Evolutionary conservation across 2,329 filamentous ascomycete genomes (phyloP).

Genomic region (Juglanconis oblonga): DNA sequence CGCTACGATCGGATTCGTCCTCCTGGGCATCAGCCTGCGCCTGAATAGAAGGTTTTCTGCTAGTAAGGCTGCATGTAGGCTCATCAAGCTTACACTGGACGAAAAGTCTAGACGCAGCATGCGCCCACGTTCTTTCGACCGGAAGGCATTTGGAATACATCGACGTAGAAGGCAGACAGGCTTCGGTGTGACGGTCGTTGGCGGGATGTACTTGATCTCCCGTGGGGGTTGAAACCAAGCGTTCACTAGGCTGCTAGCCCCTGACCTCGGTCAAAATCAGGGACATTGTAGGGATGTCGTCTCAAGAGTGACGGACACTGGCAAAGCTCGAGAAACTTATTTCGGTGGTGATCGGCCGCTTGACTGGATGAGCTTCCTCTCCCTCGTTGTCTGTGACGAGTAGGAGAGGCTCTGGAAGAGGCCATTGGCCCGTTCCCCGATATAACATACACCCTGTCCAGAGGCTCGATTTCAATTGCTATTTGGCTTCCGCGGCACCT

Average conservation of each 20-base stretch:
- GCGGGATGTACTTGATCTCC: too few species aligned
- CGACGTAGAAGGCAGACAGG: neutral
- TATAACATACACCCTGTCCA: neutral
- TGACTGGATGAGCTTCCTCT: neutral
- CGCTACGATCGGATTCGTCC: neutral
- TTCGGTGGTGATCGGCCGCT: neutral
- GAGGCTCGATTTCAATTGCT: neutral
- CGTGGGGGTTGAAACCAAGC: too few species aligned
- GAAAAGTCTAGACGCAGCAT: neutral
- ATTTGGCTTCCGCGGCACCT: neutral
- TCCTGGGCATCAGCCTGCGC: neutral
- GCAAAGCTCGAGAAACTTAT: neutral
- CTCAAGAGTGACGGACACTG: neutral
- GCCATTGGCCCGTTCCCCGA: neutral
- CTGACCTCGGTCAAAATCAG: neutral
- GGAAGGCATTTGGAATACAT: neutral
- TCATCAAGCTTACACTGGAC: neutral
- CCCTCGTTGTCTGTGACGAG: neutral
- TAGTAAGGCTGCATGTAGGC: neutral
- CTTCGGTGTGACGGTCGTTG: too few species aligned
- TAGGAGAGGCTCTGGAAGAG: neutral
- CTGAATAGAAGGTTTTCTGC: neutral
- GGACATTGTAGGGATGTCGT: neutral
- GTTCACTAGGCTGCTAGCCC: too few species aligned
- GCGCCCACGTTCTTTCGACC: neutral